These are phyloP conservation scores for Choanephora cucurbitarum DNA, from an alignment of 371 early-diverging fungal genomes.

Conservation along the genomic window DNA sequence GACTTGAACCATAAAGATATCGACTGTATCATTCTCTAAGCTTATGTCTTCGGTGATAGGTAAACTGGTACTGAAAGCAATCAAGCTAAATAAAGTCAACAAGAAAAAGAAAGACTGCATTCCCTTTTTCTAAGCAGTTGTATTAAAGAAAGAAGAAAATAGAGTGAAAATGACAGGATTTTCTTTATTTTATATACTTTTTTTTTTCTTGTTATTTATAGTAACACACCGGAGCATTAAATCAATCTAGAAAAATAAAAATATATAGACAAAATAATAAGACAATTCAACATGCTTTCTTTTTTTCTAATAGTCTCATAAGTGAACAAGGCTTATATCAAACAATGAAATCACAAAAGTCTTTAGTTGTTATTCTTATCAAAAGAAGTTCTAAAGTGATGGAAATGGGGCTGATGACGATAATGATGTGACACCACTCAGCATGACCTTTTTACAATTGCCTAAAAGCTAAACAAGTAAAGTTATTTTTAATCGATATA, in stretches of 20 bases:
- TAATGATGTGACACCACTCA: background rate
- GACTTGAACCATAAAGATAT: constrained; percentile 20
- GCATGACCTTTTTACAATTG: background rate
- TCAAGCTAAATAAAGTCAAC: background rate
- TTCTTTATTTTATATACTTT: background rate
- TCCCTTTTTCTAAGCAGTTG: background rate
- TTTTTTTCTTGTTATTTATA: background rate
- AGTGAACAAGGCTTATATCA: too few species aligned
- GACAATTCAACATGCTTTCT: too few species aligned
- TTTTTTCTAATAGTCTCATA: too few species aligned
- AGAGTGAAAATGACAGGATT: background rate
- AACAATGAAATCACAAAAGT: too few species aligned
- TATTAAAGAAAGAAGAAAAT: background rate
- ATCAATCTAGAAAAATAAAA: too few species aligned
- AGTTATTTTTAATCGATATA: background rate
- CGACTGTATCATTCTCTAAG: constrained; percentile 12
- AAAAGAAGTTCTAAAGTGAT: too few species aligned
- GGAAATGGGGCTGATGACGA: background rate
- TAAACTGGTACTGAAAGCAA: background rate
- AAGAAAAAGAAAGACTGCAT: background rate
- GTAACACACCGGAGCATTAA: background rate
- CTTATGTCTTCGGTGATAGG: background rate
- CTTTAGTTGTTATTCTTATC: too few species aligned
- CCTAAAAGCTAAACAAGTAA: background rate
- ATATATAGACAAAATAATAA: too few species aligned